phyloP scores from a whole-genome alignment of 2,329 filamentous ascomycete species.

The Hymenoscyphus fructigenus region DNA sequence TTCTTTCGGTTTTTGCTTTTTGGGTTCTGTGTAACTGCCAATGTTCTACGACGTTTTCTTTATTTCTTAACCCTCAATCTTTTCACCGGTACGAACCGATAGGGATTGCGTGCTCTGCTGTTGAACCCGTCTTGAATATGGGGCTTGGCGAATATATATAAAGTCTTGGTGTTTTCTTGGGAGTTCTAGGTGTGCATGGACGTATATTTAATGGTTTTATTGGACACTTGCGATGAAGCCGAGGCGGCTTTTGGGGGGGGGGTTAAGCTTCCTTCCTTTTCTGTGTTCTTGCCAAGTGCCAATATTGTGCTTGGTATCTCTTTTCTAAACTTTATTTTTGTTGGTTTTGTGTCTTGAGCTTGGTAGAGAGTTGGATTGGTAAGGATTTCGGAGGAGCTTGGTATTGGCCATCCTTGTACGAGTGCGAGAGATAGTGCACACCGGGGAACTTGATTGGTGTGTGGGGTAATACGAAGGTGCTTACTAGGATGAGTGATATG shows the following conservation, averaged over 20 bases:
- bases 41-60: no score
- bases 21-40: no score
- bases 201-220: not conserved
- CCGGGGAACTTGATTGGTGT: not conserved
- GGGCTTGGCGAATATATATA: not conserved
- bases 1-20: no score
- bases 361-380: not conserved
- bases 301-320: not conserved
- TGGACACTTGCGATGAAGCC: not conserved
- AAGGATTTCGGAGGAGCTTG: not conserved
- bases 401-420: not conserved
- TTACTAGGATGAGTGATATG: not conserved
- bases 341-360: not conserved
- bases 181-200: not conserved
- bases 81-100: no score
- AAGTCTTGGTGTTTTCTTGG: not conserved
- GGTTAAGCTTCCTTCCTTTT: not conserved
- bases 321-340: not conserved
- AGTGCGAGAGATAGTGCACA: no score
- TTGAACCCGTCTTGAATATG: not conserved
- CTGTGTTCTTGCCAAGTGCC: conserved; percentile 1
- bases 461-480: not conserved
- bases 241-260: not conserved
- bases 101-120: no score
- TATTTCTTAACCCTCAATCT: no score